phyloP scores from a whole-genome alignment of 2,329 filamentous ascomycete genomes.

The Penicillium verrucosum region DNA sequence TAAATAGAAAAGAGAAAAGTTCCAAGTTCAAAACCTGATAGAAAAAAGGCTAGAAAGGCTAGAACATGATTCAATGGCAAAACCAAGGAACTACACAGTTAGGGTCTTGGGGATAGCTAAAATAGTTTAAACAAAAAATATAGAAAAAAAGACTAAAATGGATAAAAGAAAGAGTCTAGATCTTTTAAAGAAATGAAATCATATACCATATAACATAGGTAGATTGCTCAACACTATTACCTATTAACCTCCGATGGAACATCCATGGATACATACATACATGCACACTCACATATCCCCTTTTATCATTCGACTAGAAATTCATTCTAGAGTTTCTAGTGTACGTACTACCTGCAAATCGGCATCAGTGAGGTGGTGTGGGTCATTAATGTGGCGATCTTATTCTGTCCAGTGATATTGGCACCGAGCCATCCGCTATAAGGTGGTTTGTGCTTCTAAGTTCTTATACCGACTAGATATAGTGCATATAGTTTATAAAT shows the following conservation, averaged over 20 bases:
- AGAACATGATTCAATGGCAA: neutral
- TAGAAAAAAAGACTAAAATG: neutral
- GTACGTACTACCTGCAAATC: constrained; percentile 15
- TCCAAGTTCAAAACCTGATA: too few relatives aligned
- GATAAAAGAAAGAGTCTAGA: neutral
- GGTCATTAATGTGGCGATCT: constrained; percentile 14
- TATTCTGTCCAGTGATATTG: neutral
- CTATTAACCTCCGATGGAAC: neutral
- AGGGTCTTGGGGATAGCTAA: neutral
- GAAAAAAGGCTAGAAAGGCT: neutral
- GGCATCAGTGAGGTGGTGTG: constrained; percentile 8
- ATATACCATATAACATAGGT: neutral
- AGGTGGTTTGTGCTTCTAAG: neutral
- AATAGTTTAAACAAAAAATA: neutral
- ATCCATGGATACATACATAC: neutral
- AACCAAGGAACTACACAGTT: neutral
- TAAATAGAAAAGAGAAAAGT: neutral
- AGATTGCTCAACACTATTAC: neutral
- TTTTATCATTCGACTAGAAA: neutral
- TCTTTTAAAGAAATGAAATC: neutral
- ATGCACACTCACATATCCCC: neutral
- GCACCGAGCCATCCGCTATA: neutral
- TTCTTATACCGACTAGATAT: neutral
- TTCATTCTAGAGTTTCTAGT: neutral
- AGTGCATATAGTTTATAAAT: neutral